Evolutionary conservation across 768 basidiomycete species (phyloP), one percentile per base, ranked within the genome.

Genomic region (Trametes sanguinea): DNA sequence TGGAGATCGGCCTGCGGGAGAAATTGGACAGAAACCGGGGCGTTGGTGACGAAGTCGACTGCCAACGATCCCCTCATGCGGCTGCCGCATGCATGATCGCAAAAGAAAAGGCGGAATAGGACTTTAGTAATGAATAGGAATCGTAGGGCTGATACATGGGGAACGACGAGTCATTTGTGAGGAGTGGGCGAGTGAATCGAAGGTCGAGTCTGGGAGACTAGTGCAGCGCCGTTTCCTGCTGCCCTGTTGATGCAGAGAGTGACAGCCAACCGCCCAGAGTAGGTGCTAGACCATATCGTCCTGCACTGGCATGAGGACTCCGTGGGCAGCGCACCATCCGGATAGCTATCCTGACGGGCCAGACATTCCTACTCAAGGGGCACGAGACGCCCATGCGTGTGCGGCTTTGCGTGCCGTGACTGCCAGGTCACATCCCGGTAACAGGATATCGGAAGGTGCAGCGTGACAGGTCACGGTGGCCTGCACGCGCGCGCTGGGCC

Each of bases 21-120:
- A 14, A 40, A 43, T 43, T n/a, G 16, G 16, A 16, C 51, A 55
- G 53, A 47, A 52, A 54, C 50, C 40, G 40, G 50, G 32, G 54
- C 60, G 54, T 54, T 33, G 50, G 61, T 52, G 61, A 62, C 55
- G 46, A 29, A 47, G 40, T 54, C 42, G 60, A 16, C 37, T 46
- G 48, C 56, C 33, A 57, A 32, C 35, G 37, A 40, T 52, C 51
- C 43, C 55, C 50, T 56, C 55, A 51, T 44, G 55, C 50, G 55
- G 55, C 35, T 50, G 29, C 55, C 61, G 55, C 47, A 62, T 56
- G 61, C 54, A 40, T 47, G 43, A 43, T 51, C 43, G 44, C 54
- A 32, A 51, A 45, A 37, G 32, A 39, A 29, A 52, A 33, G 44
- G 59, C 59, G 29, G 30, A 51, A 51, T 37, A 46, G 32, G 51